These are phyloP conservation scores for Cyclanthera cordifolia DNA, from an alignment of 306 rosid genomes.

Conservation along the genomic window DNA sequence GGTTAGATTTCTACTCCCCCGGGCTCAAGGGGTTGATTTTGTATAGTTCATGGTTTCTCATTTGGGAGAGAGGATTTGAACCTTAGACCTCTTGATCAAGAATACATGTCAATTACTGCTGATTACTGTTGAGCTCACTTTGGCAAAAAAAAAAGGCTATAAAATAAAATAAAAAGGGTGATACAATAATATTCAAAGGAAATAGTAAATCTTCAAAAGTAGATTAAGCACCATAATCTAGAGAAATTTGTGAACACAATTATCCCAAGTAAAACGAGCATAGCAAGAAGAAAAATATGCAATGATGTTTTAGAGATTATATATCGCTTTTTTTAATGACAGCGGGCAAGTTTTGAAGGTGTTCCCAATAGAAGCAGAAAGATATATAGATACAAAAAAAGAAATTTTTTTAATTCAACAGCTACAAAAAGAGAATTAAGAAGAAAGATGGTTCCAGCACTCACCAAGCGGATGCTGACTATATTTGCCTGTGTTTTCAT, in stretches of 20 bases:
- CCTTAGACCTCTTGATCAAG: too few relatives aligned
- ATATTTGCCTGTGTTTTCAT: conserved; percentile 70
- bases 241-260: too few relatives aligned
- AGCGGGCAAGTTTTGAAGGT: neutral
- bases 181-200: neutral
- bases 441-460: conserved; percentile 18
- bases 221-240: neutral
- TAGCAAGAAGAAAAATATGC: too few relatives aligned
- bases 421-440: neutral
- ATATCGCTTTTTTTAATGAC: neutral
- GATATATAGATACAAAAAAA: neutral
- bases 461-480: conserved; percentile 56
- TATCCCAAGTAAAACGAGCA: too few relatives aligned
- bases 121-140: too few relatives aligned
- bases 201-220: neutral
- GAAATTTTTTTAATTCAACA: too few relatives aligned
- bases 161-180: neutral
- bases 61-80: too few relatives aligned
- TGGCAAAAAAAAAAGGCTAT: too few relatives aligned
- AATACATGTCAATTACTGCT: too few relatives aligned
- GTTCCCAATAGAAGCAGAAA: neutral
- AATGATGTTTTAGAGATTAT: too few relatives aligned
- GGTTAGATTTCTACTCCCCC: too few relatives aligned
- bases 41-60: neutral
- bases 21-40: neutral